These are phyloP conservation scores for Hyaloscypha bicolor DNA, from an alignment of 495 filamentous ascomycete genomes.

Conservation along the genomic window DNA sequence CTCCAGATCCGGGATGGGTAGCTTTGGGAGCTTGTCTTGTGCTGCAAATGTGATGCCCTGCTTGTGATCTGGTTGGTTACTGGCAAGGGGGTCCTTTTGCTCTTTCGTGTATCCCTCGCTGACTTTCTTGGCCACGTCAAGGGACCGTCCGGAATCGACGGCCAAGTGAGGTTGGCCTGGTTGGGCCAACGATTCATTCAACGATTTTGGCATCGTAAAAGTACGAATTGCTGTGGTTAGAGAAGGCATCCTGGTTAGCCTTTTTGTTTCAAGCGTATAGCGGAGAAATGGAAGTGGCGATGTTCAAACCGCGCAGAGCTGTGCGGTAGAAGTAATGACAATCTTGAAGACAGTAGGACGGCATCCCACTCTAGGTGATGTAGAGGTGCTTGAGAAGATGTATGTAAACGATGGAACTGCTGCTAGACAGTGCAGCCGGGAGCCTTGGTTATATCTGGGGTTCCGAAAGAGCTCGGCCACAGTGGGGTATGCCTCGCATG, in stretches of 20 bases:
- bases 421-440: not conserved
- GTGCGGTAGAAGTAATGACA: constrained; percentile 93
- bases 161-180: constrained; percentile 29
- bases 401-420: not conserved
- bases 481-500: constrained; percentile 31
- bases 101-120: constrained; percentile 45
- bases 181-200: constrained; percentile 63
- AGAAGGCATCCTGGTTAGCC: constrained; percentile 34
- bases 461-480: constrained; percentile 2
- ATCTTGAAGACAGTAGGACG: constrained; percentile 80
- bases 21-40: constrained; percentile 86
- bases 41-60: constrained; percentile 82
- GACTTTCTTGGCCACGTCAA: constrained; percentile 40
- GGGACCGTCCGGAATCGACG: constrained; percentile 36
- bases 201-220: constrained; percentile 70
- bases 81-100: constrained; percentile 46
- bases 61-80: constrained; percentile 47
- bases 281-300: constrained; percentile 73
- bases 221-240: constrained; percentile 45
- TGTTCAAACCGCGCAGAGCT: constrained; percentile 78
- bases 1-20: constrained; percentile 93
- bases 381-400: constrained; percentile 5
- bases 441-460: constrained; percentile 33
- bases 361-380: constrained; percentile 52
- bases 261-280: constrained; percentile 62